Evolutionary conservation across 768 basidiomycete genomes (phyloP).

Genomic region (Hypholoma sublateritium): DNA sequence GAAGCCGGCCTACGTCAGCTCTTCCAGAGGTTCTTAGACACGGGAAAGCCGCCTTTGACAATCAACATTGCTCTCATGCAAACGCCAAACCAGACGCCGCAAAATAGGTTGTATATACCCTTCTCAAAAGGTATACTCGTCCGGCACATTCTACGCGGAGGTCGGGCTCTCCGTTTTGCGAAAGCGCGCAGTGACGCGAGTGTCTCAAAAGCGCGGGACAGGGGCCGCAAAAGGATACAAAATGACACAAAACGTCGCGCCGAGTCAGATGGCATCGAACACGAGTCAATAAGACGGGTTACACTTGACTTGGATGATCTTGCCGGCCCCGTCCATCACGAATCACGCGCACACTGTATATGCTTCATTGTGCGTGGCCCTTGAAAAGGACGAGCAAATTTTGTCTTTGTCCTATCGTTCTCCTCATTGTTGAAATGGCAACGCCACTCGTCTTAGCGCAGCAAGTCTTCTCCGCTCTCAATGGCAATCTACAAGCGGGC

Average conservation of each 20-base stretch:
- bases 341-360: neutral
- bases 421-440: conserved; percentile 18
- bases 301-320: too few relatives aligned
- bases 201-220: too few relatives aligned
- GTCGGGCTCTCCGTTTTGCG: too few relatives aligned
- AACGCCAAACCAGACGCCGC: neutral
- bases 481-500: neutral
- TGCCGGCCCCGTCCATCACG: too few relatives aligned
- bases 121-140: too few relatives aligned
- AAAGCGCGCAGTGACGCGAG: too few relatives aligned
- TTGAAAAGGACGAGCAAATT: neutral
- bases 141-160: too few relatives aligned
- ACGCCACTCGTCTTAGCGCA: conserved; percentile 24
- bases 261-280: neutral
- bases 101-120: conserved; percentile 64
- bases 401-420: neutral
- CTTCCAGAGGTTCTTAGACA: conserved; percentile 53
- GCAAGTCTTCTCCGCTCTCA: conserved; percentile 21
- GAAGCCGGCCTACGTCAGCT: conserved; percentile 52
- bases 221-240: too few relatives aligned
- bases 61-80: neutral
- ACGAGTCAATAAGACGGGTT: neutral
- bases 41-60: conserved; percentile 67
- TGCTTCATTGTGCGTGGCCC: neutral
- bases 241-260: neutral